Base-by-base conservation (phyloP, 495 filamentous ascomycete species). In the Penicillium cosmopolitanum region DNA sequence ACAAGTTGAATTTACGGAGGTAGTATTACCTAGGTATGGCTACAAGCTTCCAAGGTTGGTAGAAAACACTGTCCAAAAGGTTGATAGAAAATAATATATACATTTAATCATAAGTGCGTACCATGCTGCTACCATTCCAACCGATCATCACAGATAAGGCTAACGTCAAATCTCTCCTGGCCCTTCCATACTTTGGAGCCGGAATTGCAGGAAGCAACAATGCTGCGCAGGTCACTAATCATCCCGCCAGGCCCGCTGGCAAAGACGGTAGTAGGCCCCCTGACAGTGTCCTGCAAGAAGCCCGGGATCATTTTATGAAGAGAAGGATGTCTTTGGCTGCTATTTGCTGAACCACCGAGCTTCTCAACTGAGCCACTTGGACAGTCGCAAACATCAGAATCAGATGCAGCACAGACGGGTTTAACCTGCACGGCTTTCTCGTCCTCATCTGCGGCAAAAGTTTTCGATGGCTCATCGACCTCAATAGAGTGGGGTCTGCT, bases 171-270 rank as follows among this genome's bases (percentile, higher is more conserved):
- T 50, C 74, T 72, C 53, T 80, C 80, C 15, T 86, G 74, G 2
- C 84, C 85, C 55, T 60, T 76, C 80, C 81, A 84, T 4, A 86
- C 83, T 64, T 70, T 77, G 0, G 58, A 51, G 0, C 73, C 78
- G 28, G 76, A 74, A 68, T 86, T 86, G 34, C 69, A 76, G 48
- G 55, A 57, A 0, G 85, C 84, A 16, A 89, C 85, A 0, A 81
- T 77, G 38, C 53, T 58, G 34, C 87, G 73, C 51, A 89, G 57
- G 50, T 85, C 82, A 3, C 72, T 75, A 4, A 86, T 79, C 81
- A 89, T 84, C 2, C 72, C 77, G n/a, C 76, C 72, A 18, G 88
- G 87, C 16, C 87, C 87, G 61, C 84, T 88, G 0, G 77, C 86
- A 63, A 88, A 73, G 0, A 90, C 84, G 11, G 76, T 67, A 1